Evolutionary conservation across 805 yeast species (phyloP).

Genomic region (Ogataea allantospora): DNA sequence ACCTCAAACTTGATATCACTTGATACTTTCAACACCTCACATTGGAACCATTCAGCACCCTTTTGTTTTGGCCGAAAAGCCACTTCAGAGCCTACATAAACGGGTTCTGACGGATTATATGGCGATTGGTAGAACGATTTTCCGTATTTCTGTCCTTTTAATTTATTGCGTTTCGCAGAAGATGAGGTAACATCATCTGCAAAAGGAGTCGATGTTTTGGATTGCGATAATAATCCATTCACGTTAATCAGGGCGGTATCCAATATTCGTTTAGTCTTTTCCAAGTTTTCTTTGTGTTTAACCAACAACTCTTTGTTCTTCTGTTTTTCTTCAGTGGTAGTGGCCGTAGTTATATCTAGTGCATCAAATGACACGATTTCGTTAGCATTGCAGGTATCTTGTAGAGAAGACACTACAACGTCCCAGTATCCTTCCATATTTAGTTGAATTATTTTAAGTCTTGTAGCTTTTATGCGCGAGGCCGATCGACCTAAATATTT

Average conservation of each 20-base stretch:
- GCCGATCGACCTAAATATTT: constrained; percentile 7
- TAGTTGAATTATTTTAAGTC: not conserved
- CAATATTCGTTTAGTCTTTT: constrained; percentile 45
- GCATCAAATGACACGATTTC: constrained; percentile 52
- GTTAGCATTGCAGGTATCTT: constrained; percentile 64
- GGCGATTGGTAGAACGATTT: constrained; percentile 44
- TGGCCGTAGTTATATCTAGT: constrained; percentile 31
- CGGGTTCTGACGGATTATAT: constrained; percentile 58
- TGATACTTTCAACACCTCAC: constrained; percentile 73
- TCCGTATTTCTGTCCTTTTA: constrained; percentile 19
- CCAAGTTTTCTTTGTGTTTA: constrained; percentile 58
- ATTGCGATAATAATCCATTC: constrained; percentile 40
- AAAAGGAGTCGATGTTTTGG: constrained; percentile 9
- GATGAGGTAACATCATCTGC: constrained; percentile 11
- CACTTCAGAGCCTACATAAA: constrained; percentile 72
- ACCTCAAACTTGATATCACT: constrained; percentile 64
- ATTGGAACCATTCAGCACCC: constrained; percentile 92
- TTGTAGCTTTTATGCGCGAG: no score
- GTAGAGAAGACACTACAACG: constrained; percentile 60
- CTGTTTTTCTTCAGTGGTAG: constrained; percentile 33
- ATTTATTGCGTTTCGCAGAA: constrained; percentile 12
- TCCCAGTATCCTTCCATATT: constrained; percentile 68
- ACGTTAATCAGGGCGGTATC: constrained; percentile 46
- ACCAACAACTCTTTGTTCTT: constrained; percentile 35
- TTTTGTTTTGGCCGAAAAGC: constrained; percentile 76